A percentile compares a stretch with the other conserved stretches of the same genome.
Evolutionary conservation across 169 alveolate species (phyloP).

Genomic region (Theileria equi): DNA sequence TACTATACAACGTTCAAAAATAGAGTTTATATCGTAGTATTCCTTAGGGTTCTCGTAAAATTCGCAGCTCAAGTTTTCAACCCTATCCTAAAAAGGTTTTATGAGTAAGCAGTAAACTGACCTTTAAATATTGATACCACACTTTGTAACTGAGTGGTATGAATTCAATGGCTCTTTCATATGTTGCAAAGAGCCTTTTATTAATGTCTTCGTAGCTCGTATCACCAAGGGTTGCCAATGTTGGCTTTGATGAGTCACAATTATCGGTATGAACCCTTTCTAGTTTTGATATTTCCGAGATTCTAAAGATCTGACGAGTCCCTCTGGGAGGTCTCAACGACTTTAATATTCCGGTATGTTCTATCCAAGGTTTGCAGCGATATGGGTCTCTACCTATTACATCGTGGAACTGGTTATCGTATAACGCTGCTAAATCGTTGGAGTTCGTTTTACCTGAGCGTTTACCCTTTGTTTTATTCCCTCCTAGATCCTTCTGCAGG

Average conservation of each 20-base stretch:
- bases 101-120: slow-evolving; percentile 48
- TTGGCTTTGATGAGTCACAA: neutral
- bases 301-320: slow-evolving; percentile 13
- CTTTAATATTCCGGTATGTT: slow-evolving; percentile 49
- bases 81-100: slow-evolving; percentile 33
- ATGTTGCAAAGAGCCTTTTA: slow-evolving; percentile 74
- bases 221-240: neutral
- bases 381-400: slow-evolving; percentile 54
- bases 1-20: slow-evolving; percentile 81
- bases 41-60: slow-evolving; percentile 49
- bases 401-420: slow-evolving; percentile 55
- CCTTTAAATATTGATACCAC: slow-evolving; percentile 85
- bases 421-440: slow-evolving; percentile 52
- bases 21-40: slow-evolving; percentile 65
- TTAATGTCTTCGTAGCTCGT: slow-evolving; percentile 30
- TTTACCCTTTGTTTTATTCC: too few species aligned
- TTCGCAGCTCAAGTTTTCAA: slow-evolving; percentile 22
- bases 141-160: slow-evolving; percentile 87
- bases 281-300: slow-evolving; percentile 38
- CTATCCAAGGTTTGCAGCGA: slow-evolving; percentile 58
- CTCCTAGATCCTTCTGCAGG: too few species aligned
- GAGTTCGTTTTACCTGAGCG: neutral
- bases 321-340: slow-evolving; percentile 48
- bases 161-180: slow-evolving; percentile 81
- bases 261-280: slow-evolving; percentile 9